Conservation (phyloP, 2,329 filamentous ascomycete species). For the Cordyceps militaris region DNA sequence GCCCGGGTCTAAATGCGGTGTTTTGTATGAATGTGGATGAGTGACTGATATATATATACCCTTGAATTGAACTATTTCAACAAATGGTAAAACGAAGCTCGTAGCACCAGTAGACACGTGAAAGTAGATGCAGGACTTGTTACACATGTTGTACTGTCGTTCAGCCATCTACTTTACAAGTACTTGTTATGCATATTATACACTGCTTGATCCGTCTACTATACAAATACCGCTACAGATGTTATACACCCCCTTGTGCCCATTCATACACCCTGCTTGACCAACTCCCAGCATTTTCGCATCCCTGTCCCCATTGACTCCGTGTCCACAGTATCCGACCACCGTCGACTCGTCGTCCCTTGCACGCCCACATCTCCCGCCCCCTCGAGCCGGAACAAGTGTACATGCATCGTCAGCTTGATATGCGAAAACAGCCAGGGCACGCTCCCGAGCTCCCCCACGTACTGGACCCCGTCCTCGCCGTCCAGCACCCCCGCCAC, state of each 20-base stretch:
- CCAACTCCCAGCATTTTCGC: slow-evolving; percentile 49
- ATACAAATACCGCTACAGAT: not conserved
- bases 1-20: not conserved
- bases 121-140: no score
- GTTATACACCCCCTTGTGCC: not conserved
- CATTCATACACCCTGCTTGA: slow-evolving; percentile 18
- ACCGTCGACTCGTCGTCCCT: slow-evolving; percentile 26
- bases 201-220: not conserved
- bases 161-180: no score
- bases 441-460: slow-evolving; percentile 41
- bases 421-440: slow-evolving; percentile 53
- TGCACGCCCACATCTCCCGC: not conserved
- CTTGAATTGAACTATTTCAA: not conserved
- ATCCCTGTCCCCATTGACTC: slow-evolving; percentile 54
- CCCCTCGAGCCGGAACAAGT: slow-evolving; percentile 36
- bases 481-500: slow-evolving; percentile 23
- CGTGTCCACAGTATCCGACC: slow-evolving; percentile 33
- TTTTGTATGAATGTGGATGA: slow-evolving; percentile 3
- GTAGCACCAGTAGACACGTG: no score
- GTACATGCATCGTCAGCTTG: slow-evolving; percentile 50
- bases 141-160: not conserved
- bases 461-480: slow-evolving; percentile 22
- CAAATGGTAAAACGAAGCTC: no score
- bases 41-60: slow-evolving; percentile 9
- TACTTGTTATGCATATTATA: no score